Evolutionary conservation across 331 rosid genomes (phyloP), one percentile per base, ranked within the genome.

Genomic region (Acacia concinna): DNA sequence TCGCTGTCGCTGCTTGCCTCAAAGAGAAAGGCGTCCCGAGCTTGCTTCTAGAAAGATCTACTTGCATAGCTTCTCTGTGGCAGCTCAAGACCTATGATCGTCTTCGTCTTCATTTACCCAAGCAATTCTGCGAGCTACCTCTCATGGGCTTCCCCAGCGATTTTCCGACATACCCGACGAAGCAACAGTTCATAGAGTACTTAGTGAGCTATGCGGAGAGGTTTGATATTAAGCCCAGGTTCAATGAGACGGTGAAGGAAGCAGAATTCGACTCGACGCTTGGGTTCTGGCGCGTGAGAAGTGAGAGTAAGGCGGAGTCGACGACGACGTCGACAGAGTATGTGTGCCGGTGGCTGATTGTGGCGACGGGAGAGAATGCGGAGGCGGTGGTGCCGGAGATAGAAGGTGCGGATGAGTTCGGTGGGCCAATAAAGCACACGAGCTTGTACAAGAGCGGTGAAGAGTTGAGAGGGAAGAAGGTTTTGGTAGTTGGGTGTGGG

Each of bases 401-500:
- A 1, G 88, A 89, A n/a, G 99, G 99, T 4, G 75, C 71, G 2
- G 79, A 18, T 18, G 95, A 90, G 3, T 96, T 93, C 56, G 91
- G 79, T 1, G 95, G 88, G 4, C 14, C 83, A 0, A 86, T 96
- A 2, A 82, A 76, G 81, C 99, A 96, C 41, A 93, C 98, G 0
- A 93, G 97, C 71, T 74, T 81, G 83, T 96, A 96, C 37, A 93
- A 86, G 74, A 91, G 91, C 52, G 99, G 98, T 0, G 86, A 82
- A 0, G 97, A 96, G 51, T 93, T 91, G 5, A 59, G 73, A 57
- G 92, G 84, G 56, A 86, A 91, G 69, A 89, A 25, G 49, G 98
- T 96, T 82, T 88, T 96, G 92, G 99, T 96, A 0, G 97, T 96
- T 8, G 99, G 99, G 1, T 93, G 99, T 88, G 99, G 99, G 14